Evolutionary conservation across 331 rosid genomes (phyloP).

Genomic region (Rosa hybrid): DNA sequence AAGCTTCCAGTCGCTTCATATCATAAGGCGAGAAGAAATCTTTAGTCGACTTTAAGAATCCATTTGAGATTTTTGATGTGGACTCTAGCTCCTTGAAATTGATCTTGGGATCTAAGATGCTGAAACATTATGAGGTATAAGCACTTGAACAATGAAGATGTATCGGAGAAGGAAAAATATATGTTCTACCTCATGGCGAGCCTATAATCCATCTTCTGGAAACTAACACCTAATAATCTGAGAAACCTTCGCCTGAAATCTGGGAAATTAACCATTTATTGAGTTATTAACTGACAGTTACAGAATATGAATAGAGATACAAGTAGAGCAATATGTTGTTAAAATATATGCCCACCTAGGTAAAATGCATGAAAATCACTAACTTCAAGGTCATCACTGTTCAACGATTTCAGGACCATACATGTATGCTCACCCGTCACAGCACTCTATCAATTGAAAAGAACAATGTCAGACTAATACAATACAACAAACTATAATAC

Average conservation of each 20-base stretch:
- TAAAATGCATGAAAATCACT: slow-evolving; percentile 71
- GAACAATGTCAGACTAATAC: slow-evolving; percentile 5
- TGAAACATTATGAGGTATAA: slow-evolving; percentile 42
- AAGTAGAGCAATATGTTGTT: slow-evolving; percentile 1
- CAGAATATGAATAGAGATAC: slow-evolving; percentile 7
- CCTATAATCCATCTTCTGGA: slow-evolving; percentile 69
- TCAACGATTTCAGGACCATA: slow-evolving; percentile 82
- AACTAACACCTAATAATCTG: slow-evolving; percentile 62
- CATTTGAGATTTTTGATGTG: slow-evolving; percentile 29
- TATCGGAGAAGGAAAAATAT: slow-evolving; percentile 18
- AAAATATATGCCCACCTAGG: slow-evolving; percentile 49
- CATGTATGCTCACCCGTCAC: slow-evolving; percentile 96
- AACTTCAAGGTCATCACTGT: slow-evolving; percentile 84
- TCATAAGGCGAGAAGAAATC: slow-evolving; percentile 71
- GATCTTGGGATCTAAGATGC: slow-evolving; percentile 89
- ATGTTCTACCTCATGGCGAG: slow-evolving; percentile 84
- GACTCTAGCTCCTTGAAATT: slow-evolving; percentile 60
- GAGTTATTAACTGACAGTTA: slow-evolving; percentile 15
- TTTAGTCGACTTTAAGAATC: slow-evolving; percentile 51
- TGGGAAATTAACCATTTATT: slow-evolving; percentile 32
- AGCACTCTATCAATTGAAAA: slow-evolving; percentile 50
- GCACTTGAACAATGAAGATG: slow-evolving; percentile 25
- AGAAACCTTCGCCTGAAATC: slow-evolving; percentile 82
- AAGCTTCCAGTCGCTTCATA: slow-evolving; percentile 93
- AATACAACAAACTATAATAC: background rate